phyloP scores from a whole-genome alignment of 257 asterid species.

The Prunella vulgaris region DNA sequence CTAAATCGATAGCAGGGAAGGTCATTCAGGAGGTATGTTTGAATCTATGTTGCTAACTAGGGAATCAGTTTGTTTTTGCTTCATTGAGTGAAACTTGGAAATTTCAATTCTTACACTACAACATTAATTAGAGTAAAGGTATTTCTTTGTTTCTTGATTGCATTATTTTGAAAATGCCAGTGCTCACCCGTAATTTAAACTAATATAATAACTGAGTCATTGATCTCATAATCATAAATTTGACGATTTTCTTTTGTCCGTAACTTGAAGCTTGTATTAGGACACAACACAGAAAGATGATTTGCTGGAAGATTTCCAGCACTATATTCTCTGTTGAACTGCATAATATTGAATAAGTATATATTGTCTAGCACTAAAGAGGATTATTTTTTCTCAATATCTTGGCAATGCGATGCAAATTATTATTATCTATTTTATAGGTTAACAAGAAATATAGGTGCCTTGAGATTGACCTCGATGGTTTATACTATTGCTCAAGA shows the following conservation, averaged over 20 bases:
- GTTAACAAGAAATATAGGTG: slow-evolving; percentile 94
- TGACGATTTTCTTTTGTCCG: not conserved
- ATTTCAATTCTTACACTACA: not conserved
- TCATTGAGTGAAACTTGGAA: not conserved
- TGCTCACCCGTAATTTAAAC: too few relatives aligned
- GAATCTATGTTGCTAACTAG: too few relatives aligned
- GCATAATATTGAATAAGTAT: not conserved
- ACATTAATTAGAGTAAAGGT: not conserved
- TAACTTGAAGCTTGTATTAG: slow-evolving; percentile 20
- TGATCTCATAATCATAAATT: too few relatives aligned
- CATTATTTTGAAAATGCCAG: not conserved
- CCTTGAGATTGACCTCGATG: slow-evolving; percentile 98
- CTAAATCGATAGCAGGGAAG: slow-evolving; percentile 70
- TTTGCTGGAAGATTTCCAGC: slow-evolving; percentile 7
- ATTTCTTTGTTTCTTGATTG: slow-evolving; percentile 12
- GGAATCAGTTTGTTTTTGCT: not conserved
- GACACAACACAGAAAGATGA: slow-evolving; percentile 1
- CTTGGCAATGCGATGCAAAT: slow-evolving; percentile 3
- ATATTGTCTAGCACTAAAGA: slow-evolving; percentile 6
- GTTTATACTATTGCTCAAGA: slow-evolving; percentile 88
- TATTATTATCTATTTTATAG: slow-evolving; percentile 34
- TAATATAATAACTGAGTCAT: too few relatives aligned
- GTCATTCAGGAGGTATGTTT: slow-evolving; percentile 80
- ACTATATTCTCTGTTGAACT: slow-evolving; percentile 13
- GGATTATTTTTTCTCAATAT: not conserved